A percentile compares a stretch with the other conserved stretches of the same genome.
Conservation (phyloP, 2,329 filamentous ascomycete species). For the Colletotrichum agaves region DNA sequence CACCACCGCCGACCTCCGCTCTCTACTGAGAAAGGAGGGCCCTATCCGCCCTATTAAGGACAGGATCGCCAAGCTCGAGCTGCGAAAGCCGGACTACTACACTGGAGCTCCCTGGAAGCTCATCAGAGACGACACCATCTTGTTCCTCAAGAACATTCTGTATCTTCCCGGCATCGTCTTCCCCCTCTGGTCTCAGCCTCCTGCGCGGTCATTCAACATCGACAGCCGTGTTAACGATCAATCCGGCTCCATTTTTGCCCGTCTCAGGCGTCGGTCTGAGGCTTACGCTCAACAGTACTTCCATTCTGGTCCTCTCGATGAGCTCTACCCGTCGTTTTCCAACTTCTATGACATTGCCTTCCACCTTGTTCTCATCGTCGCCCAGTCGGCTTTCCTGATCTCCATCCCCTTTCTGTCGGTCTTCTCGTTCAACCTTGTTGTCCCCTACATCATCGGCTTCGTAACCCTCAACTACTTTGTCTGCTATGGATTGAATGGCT, state of each 20-base stretch:
- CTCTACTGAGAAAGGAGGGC: conserved; percentile 4
- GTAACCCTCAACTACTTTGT: conserved; percentile 61
- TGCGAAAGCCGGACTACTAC: conserved; percentile 28
- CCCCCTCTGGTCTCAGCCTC: conserved; percentile 12
- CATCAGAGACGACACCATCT: conserved; percentile 13
- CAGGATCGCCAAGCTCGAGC: neutral
- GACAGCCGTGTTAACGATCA: neutral
- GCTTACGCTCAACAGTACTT: conserved; percentile 39
- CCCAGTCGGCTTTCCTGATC: conserved; percentile 71
- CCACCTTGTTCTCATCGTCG: conserved; percentile 66
- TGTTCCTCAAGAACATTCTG: conserved; percentile 15
- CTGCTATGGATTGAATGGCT: conserved; percentile 63
- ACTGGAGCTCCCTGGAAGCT: conserved; percentile 26
- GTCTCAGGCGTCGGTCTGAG: conserved; percentile 1
- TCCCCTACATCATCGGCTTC: conserved; percentile 53
- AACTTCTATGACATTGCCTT: conserved; percentile 65
- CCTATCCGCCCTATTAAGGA: conserved; percentile 8
- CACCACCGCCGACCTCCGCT: conserved; percentile 10
- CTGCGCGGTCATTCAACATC: neutral
- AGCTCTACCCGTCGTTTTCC: conserved; percentile 67
- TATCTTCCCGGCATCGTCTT: conserved; percentile 7
- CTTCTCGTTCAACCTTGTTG: conserved; percentile 61
- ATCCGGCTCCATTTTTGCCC: neutral
- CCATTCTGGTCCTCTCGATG: conserved; percentile 66
- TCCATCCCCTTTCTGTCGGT: conserved; percentile 60